Evolutionary conservation across 2,329 filamentous ascomycete genomes (phyloP), one percentile per base, ranked within the genome.

Genomic region (Pseudogymnoascus pannorum): DNA sequence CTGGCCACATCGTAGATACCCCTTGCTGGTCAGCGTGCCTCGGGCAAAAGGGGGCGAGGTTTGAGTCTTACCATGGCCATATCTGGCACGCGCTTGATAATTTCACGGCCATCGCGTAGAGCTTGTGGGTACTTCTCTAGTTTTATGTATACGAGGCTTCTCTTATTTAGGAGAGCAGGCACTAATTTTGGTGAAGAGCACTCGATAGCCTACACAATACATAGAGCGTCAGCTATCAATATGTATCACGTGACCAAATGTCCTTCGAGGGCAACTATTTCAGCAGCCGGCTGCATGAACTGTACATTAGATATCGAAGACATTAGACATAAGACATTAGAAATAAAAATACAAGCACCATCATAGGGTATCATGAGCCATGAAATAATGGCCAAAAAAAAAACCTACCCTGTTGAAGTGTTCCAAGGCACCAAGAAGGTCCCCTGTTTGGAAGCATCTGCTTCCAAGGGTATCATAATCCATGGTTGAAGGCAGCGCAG

Each of bases 71-170:
- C 71, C 62, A 71, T 72, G 14, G 71, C 68, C 38, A 64, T 57
- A 31, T 67, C 66, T 48, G 70, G 69, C 60, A 68, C 68, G 38
- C 66, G 44, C 33, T 72, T 68, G 16, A 73, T 69, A 68, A 73
- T 73, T 29, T 63, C 36, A 38, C 68, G 72, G 2, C 70, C 67
- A 68, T 73, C 72, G 48, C 63, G 62, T 26, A 72, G 65, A 57
- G 71, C 72, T 6, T 58, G 59, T 31, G 68, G 64, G 2, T 70
- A 59, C 24, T 69, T 54, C 14, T 66, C 61, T 20, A 72, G 59
- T 60, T 72, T 73, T 63, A 73, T 71, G 60, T 69, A 70, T 31
- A 70, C 65, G n/a, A 71, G 71, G 18, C 71, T 70, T 58, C 72
- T 67, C 66, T 69, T 67, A 61, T 73, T 71, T 24, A 73, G 60